These are phyloP conservation scores for Candida coleopterorum DNA, from an alignment of 805 yeast genomes.

Conservation along the genomic window DNA sequence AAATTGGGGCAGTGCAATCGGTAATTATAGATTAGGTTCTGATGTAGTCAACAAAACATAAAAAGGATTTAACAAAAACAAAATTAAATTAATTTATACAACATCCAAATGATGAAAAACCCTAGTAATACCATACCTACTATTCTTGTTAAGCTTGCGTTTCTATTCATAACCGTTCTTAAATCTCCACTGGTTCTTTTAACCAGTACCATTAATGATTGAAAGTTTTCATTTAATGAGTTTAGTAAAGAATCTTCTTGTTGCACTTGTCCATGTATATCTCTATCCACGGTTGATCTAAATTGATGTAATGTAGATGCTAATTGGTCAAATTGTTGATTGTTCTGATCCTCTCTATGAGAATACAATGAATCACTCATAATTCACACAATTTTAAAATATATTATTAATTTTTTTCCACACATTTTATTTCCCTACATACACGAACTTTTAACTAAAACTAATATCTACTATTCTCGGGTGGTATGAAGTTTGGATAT, in stretches of 20 bases:
- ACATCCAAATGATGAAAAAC: constrained; percentile 35
- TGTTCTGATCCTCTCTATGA: constrained; percentile 39
- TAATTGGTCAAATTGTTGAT: constrained; percentile 38
- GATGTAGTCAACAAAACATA: constrained; percentile 49
- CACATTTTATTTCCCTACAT: neutral
- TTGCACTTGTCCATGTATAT: constrained; percentile 37
- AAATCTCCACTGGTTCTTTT: constrained; percentile 38
- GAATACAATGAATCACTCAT: constrained; percentile 31
- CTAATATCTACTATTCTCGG: neutral
- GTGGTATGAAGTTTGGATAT: constrained; percentile 8
- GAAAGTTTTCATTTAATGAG: constrained; percentile 34
- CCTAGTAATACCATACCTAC: constrained; percentile 30
- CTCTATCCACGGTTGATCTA: constrained; percentile 38
- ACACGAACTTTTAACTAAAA: neutral
- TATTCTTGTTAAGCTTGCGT: constrained; percentile 35
- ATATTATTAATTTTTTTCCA: no score
- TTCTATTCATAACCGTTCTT: constrained; percentile 36
- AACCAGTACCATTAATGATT: constrained; percentile 33
- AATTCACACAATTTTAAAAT: neutral
- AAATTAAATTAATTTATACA: constrained; percentile 27
- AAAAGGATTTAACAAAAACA: no score
- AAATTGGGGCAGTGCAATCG: constrained; percentile 93
- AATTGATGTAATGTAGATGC: constrained; percentile 40
- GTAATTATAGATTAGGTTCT: constrained; percentile 81
- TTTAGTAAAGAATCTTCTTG: constrained; percentile 37